These are phyloP conservation scores for Suillus placidus DNA, from an alignment of 768 basidiomycete genomes.

Conservation along the genomic window DNA sequence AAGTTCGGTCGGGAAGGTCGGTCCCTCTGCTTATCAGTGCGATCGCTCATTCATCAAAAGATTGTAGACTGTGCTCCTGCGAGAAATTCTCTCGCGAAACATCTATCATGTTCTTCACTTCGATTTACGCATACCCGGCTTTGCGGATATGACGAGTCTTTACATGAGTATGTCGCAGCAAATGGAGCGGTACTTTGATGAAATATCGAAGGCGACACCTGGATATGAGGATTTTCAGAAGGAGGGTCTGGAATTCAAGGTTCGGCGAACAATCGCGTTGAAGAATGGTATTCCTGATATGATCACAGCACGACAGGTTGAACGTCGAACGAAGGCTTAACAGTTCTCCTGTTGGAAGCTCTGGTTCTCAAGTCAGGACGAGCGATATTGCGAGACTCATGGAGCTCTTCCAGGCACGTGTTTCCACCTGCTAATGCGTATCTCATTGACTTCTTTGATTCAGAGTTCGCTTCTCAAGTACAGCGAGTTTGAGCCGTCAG, in stretches of 20 bases:
- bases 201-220: constrained; percentile 54
- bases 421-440: constrained; percentile 3
- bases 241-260: constrained; percentile 82
- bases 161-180: constrained; percentile 78
- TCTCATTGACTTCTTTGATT: background rate
- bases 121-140: constrained; percentile 82
- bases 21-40: constrained; percentile 4
- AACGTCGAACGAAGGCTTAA: constrained; percentile 65
- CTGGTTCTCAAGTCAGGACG: constrained; percentile 60
- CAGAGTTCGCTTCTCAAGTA: constrained; percentile 74
- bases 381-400: constrained; percentile 82
- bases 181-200: constrained; percentile 80
- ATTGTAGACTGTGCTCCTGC: constrained; percentile 69
- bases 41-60: constrained; percentile 2
- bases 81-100: constrained; percentile 71
- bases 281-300: constrained; percentile 8
- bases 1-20: constrained; percentile 79
- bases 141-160: constrained; percentile 77
- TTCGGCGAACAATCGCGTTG: constrained; percentile 23
- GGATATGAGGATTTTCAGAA: constrained; percentile 76
- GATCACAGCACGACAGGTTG: constrained; percentile 71
- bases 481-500: constrained; percentile 62
- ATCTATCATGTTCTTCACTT: constrained; percentile 82
- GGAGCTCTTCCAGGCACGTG: constrained; percentile 75
- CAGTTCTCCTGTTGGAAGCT: constrained; percentile 44